phyloP scores from a whole-genome alignment of 202 grass and related monocot genomes.

The Brachypodium distachyon region DNA sequence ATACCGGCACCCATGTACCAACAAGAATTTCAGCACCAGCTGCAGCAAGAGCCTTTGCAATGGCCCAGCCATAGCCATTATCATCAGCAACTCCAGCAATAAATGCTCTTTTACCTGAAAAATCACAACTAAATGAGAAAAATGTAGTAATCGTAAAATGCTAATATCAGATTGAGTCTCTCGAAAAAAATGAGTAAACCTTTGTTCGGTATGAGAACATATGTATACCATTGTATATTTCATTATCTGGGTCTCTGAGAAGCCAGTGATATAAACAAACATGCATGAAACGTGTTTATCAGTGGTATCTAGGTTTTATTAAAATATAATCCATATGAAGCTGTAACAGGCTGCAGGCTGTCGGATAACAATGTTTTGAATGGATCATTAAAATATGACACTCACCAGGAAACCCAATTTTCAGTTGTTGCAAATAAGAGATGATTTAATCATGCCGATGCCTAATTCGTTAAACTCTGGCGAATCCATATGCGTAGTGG shows the following conservation, averaged over 20 bases:
- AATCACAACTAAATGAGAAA: neutral
- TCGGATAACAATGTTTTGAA: neutral
- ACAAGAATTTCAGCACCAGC: constrained; percentile 95
- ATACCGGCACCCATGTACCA: constrained; percentile 99
- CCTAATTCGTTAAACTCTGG: neutral
- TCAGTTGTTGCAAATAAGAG: neutral
- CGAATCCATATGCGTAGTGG: neutral
- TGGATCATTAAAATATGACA: neutral
- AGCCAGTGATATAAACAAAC: neutral
- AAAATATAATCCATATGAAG: neutral
- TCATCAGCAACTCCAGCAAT: constrained; percentile 99
- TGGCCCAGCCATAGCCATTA: constrained; percentile 98
- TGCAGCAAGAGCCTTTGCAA: constrained; percentile 90
- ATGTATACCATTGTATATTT: neutral
- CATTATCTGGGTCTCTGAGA: neutral
- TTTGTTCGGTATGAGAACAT: neutral
- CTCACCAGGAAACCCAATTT: neutral
- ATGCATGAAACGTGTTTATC: neutral
- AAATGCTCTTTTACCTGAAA: constrained; percentile 88
- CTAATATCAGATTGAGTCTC: neutral
- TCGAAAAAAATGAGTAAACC: neutral
- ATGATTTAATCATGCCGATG: no score
- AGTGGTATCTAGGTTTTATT: neutral
- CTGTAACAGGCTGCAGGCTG: neutral
- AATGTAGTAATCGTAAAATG: neutral